These are phyloP conservation scores for Pyrus betulifolia DNA, from an alignment of 306 rosid species.

Conservation along the genomic window DNA sequence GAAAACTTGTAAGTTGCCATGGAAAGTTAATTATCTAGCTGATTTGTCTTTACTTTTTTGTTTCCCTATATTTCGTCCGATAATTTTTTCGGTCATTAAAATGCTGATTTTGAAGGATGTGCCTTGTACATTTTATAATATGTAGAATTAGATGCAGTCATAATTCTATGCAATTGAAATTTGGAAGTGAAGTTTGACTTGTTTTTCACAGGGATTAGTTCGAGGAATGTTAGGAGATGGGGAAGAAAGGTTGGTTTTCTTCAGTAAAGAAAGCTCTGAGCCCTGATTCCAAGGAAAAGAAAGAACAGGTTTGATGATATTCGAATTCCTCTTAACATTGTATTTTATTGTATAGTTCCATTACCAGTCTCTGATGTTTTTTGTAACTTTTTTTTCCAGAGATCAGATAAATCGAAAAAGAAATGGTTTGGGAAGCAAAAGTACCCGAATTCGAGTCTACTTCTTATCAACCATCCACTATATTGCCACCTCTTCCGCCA, in stretches of 20 bases:
- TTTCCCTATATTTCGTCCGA: not conserved
- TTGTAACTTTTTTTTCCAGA: conserved; percentile 26
- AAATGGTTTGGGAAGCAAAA: conserved; percentile 96
- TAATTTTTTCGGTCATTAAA: not conserved
- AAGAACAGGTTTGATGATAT: conserved; percentile 41
- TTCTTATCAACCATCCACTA: conserved; percentile 26
- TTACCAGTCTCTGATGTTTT: conserved; percentile 11
- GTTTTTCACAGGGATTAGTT: conserved; percentile 23
- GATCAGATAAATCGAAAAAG: conserved; percentile 69
- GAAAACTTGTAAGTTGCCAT: conserved; percentile 1
- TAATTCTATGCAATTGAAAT: conserved; percentile 11
- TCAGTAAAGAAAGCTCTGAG: conserved; percentile 91
- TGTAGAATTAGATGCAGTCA: not conserved
- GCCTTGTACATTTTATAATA: not conserved
- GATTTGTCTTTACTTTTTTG: not conserved
- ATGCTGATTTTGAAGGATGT: not conserved
- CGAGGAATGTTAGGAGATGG: conserved; percentile 82
- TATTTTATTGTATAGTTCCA: not conserved
- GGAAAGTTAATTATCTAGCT: not conserved
- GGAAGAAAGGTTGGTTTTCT: conserved; percentile 95
- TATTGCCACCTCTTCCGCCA: conserved; percentile 43
- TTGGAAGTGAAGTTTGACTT: conserved; percentile 22
- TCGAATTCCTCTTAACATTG: not conserved
- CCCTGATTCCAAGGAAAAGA: conserved; percentile 77
- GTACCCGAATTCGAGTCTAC: conserved; percentile 36